Percentiles rank a stretch among this genome's conserved stretches.
phyloP scores from a whole-genome alignment of 2,329 filamentous ascomycete genomes.

The Cadophora gregata region DNA sequence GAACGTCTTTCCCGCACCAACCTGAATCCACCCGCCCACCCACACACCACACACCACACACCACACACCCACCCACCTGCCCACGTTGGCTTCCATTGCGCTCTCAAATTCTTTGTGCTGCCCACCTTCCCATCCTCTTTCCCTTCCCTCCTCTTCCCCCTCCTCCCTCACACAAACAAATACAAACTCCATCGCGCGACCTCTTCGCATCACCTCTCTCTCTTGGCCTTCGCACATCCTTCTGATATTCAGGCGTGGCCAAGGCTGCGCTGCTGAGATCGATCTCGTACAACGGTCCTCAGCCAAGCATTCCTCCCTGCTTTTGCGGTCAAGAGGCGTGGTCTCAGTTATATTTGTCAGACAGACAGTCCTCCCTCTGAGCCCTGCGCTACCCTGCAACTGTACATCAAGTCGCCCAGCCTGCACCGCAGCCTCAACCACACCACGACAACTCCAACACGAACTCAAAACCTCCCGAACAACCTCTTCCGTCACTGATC shows the following conservation, averaged over 20 bases:
- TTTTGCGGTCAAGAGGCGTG: neutral
- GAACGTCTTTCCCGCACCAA: neutral
- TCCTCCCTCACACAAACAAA: conserved; percentile 18
- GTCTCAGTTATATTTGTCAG: conserved; percentile 25
- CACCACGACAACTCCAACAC: conserved; percentile 6
- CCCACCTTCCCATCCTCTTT: neutral
- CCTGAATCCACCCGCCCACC: neutral
- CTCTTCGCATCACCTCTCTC: neutral
- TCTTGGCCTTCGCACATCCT: conserved; percentile 9
- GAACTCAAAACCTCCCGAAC: neutral
- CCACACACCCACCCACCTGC: neutral
- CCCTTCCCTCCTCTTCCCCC: neutral
- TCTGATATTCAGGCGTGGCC: conserved; percentile 3
- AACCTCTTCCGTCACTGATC: conserved; percentile 8
- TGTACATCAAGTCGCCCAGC: conserved; percentile 9
- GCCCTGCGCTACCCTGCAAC: conserved; percentile 21
- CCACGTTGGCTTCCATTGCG: neutral
- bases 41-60: neutral
- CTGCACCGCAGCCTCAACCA: conserved; percentile 16
- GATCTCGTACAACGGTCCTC: conserved; percentile 8
- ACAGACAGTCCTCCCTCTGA: conserved; percentile 15
- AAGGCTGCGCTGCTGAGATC: conserved; percentile 20
- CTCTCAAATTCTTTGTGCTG: conserved; percentile 14
- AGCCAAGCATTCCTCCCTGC: conserved; percentile 14
- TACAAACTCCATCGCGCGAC: conserved; percentile 2